Percentiles rank a stretch among this genome's conserved stretches.
Evolutionary conservation across 495 filamentous ascomycete genomes (phyloP).

Genomic region (Aspergillus ostianus): DNA sequence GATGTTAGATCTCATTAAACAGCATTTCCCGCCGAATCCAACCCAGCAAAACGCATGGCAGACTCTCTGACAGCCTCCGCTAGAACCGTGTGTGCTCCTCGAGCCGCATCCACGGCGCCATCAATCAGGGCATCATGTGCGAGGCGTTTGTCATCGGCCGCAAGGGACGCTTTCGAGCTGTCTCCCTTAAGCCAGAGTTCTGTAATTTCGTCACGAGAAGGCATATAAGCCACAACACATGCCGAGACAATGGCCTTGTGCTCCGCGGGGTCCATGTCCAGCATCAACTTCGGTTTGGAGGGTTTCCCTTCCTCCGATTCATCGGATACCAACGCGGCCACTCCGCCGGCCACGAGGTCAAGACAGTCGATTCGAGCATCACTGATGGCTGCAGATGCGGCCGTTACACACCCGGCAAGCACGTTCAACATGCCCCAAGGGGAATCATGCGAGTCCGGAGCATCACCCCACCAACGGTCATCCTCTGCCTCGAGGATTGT

Average conservation of each 20-base stretch:
- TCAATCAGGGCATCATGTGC: constrained; percentile 58
- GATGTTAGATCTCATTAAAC: constrained; percentile 8
- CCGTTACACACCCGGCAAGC: constrained; percentile 87
- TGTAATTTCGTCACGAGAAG: constrained; percentile 84
- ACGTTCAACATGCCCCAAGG: constrained; percentile 86
- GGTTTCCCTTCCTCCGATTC: constrained; percentile 31
- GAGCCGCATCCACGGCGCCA: constrained; percentile 62
- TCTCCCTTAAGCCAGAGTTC: constrained; percentile 91
- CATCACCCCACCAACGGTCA: constrained; percentile 61
- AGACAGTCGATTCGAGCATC: constrained; percentile 97
- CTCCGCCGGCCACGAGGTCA: constrained; percentile 84
- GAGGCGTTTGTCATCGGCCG: constrained; percentile 25
- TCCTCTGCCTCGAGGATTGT: constrained; percentile 91
- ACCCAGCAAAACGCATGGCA: constrained; percentile 33
- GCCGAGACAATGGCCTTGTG: constrained; percentile 68
- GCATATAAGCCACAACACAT: constrained; percentile 88
- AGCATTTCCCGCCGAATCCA: constrained; percentile 8
- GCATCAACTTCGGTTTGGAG: constrained; percentile 54
- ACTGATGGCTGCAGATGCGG: constrained; percentile 89
- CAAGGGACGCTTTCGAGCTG: constrained; percentile 39
- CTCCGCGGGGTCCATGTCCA: constrained; percentile 84
- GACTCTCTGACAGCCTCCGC: constrained; percentile 57
- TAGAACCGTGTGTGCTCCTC: constrained; percentile 56
- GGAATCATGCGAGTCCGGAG: constrained; percentile 43
- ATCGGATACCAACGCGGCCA: constrained; percentile 71